Base-by-base conservation (phyloP, 805 yeast genomes). In the Saccharomyces paradoxus region DNA sequence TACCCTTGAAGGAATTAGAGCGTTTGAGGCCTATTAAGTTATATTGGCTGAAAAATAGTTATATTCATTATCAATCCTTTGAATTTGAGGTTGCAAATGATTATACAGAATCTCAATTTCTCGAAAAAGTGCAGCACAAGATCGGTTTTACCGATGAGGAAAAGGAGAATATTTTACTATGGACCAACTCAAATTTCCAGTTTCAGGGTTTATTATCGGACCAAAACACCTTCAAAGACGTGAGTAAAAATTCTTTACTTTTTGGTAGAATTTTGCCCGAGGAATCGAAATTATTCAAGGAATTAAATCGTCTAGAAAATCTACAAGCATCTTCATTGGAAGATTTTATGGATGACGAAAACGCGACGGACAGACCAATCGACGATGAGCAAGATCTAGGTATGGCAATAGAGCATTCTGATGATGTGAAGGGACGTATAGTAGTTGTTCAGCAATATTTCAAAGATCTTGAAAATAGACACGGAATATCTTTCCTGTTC, bases 401-500 rank as follows among this genome's bases (percentile, higher is more conserved):
- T 66, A 52, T 70, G 50, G 54, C 56, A 26, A 60, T 54, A 46
- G 58, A 50, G 31, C 56, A 52, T 1, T 55, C 53, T 48, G 60
- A 52, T 5, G 48, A 50, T 1, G 49, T 65, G 63, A 59, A 64
- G 26, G 67, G 75, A 1, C 77, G 75, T 60, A 63, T 86, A 46
- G 77, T 87, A 1, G 79, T 87, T 3, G 95, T 85, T 1, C 76
- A 82, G 59, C 97, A 90, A 65, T 91, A 85, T 71, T 80, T 84
- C 68, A 87, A 86, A 61, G 87, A 84, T 46, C 75, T 84, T 27
- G 77, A 75, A 48, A 72, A 77, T 46, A 74, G 79, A 24, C 98
- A 91, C 68, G 91, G 96, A n/a, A 76, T 86, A 50, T 96, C 97
- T 3, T 91, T 91, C 66, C 72, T 87, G 9, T 88, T 91, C 66